A percentile compares a stretch with the other conserved stretches of the same genome.
Conservation (phyloP, 2,329 filamentous ascomycete species). For the Paracoccidioides brasiliensis region DNA sequence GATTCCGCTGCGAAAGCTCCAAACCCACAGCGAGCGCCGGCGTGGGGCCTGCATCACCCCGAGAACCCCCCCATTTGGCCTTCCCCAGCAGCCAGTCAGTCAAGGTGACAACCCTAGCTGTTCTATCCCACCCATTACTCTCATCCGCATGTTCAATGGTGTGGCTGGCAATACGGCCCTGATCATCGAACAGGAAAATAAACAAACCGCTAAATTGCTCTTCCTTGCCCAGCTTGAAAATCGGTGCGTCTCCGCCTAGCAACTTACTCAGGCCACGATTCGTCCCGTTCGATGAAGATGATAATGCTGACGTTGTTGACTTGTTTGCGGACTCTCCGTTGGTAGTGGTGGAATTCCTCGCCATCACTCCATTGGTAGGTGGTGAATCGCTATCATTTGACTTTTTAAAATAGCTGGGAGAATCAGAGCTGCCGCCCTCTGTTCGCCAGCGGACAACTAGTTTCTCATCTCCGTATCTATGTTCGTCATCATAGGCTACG, state of each 20-base stretch:
- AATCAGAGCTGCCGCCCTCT: slow-evolving; percentile 16
- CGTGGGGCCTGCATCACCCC: slow-evolving; percentile 7
- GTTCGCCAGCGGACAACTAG: slow-evolving; percentile 87
- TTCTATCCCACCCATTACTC: slow-evolving; percentile 68
- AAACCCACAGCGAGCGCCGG: slow-evolving; percentile 1
- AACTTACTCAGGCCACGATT: slow-evolving; percentile 33
- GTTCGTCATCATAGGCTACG: slow-evolving; percentile 24
- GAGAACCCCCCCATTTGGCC: slow-evolving; percentile 41
- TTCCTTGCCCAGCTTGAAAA: slow-evolving; percentile 41
- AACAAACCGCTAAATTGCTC: slow-evolving; percentile 85
- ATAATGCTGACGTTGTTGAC: slow-evolving; percentile 9
- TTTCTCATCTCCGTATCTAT: slow-evolving; percentile 48
- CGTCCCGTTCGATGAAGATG: slow-evolving; percentile 19
- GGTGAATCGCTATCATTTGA: not conserved
- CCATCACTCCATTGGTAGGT: not conserved
- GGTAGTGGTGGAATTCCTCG: not conserved
- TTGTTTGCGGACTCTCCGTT: not conserved
- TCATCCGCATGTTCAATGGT: slow-evolving; percentile 91
- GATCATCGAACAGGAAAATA: slow-evolving; percentile 84
- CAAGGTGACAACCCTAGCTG: slow-evolving; percentile 72
- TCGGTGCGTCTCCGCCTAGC: slow-evolving; percentile 40
- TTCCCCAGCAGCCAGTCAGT: slow-evolving; percentile 91
- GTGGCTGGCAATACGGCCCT: slow-evolving; percentile 73
- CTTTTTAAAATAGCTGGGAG: slow-evolving; percentile 1
- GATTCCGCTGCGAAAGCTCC: not conserved